Evolutionary conservation across 1,284 basidiomycete species (phyloP).

Genomic region (Chalciporus sp.): DNA sequence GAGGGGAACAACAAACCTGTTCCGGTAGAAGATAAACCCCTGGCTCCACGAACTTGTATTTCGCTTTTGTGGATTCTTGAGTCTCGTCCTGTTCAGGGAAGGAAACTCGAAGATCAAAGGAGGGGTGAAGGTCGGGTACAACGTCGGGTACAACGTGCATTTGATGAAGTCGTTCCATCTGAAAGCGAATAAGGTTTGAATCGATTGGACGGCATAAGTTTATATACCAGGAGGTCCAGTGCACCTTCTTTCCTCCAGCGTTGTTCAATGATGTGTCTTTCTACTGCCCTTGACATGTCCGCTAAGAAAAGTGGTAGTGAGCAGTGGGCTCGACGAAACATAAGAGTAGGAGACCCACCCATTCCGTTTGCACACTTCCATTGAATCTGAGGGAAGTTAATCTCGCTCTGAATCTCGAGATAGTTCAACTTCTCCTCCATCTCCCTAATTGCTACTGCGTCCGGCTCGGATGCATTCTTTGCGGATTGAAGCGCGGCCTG

Average conservation of each 20-base stretch:
- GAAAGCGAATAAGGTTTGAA: not conserved
- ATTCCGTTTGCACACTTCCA: slow-evolving; percentile 78
- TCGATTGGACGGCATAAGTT: not conserved
- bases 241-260: slow-evolving; percentile 84
- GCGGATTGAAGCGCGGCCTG: slow-evolving; percentile 37
- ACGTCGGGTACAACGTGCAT: slow-evolving; percentile 92
- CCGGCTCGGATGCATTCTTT: slow-evolving; percentile 33
- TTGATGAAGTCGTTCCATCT: slow-evolving; percentile 92
- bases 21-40: slow-evolving; percentile 67
- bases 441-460: slow-evolving; percentile 41
- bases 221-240: slow-evolving; percentile 80
- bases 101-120: slow-evolving; percentile 70
- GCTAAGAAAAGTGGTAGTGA: slow-evolving; percentile 38
- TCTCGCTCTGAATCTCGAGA: slow-evolving; percentile 64
- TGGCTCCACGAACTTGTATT: slow-evolving; percentile 63
- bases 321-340: slow-evolving; percentile 1
- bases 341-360: slow-evolving; percentile 50
- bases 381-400: slow-evolving; percentile 78
- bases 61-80: slow-evolving; percentile 38
- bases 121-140: slow-evolving; percentile 72
- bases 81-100: slow-evolving; percentile 41
- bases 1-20: slow-evolving; percentile 47
- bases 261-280: slow-evolving; percentile 82
- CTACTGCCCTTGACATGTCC: slow-evolving; percentile 67
- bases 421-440: slow-evolving; percentile 48